Evolutionary conservation across 176 grass and related monocot species (phyloP).

Genomic region (Paspalum vaginatum): DNA sequence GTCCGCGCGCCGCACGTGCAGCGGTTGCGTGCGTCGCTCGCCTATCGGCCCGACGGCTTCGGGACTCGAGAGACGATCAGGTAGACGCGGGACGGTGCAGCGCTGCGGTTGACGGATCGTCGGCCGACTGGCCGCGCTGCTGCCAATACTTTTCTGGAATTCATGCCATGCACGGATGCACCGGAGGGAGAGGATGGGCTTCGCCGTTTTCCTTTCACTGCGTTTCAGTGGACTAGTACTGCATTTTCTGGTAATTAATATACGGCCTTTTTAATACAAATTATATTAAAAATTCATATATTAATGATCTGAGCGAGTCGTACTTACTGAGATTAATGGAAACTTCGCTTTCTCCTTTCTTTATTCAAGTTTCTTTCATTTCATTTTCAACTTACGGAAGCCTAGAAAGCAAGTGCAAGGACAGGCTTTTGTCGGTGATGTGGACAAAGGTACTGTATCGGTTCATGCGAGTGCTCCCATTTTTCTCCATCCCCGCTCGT

Average conservation of each 20-base stretch:
- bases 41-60: conserved; percentile 17
- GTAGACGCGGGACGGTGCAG: neutral
- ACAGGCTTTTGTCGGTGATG: conserved; percentile 22
- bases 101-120: neutral
- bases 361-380: neutral
- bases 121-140: neutral
- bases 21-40: conserved; percentile 33
- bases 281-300: no score
- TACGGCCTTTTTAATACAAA: no score
- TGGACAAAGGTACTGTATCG: neutral
- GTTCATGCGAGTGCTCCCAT: neutral
- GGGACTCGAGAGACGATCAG: neutral
- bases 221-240: no score
- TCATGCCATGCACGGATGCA: conserved; percentile 1
- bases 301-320: no score
- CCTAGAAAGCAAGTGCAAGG: neutral
- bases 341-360: no score
- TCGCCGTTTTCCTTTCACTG: neutral
- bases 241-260: no score
- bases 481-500: neutral
- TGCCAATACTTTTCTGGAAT: neutral
- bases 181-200: no score
- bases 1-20: neutral
- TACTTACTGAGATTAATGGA: no score
- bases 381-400: neutral